Percentiles rank a stretch among this genome's conserved stretches.
phyloP scores from a whole-genome alignment of 768 basidiomycete species.

The Lactarius hatsudake region DNA sequence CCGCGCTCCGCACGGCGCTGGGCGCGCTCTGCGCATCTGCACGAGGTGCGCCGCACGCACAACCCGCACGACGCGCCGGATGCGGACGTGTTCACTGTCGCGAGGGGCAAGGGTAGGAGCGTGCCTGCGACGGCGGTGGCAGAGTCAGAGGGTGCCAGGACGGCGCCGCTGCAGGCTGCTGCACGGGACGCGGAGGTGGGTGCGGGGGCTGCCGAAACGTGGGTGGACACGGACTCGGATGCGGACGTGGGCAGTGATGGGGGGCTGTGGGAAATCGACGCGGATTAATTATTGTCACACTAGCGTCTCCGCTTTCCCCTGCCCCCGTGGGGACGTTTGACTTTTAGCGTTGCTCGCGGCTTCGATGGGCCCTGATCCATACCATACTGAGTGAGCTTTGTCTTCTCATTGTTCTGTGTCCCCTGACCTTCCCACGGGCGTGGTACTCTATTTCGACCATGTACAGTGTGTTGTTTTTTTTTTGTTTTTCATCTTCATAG shows the following conservation, averaged over 20 bases:
- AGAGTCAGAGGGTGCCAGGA: too few relatives aligned
- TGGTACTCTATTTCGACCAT: background rate
- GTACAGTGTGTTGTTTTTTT: background rate
- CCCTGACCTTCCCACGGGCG: background rate
- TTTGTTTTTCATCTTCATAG: background rate
- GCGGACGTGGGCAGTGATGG: background rate
- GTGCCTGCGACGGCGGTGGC: background rate
- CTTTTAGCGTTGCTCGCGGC: background rate
- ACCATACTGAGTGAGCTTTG: background rate
- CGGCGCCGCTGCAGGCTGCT: too few relatives aligned
- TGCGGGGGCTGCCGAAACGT: conserved; percentile 13
- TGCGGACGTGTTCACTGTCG: conserved; percentile 3
- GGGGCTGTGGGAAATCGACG: conserved; percentile 4
- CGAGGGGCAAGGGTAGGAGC: background rate
- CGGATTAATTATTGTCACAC: background rate
- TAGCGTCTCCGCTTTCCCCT: background rate
- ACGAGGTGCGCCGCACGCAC: conserved; percentile 48
- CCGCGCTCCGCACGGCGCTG: conserved; percentile 53
- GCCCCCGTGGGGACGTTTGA: background rate
- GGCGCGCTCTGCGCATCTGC: conserved; percentile 67
- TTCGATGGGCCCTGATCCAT: background rate
- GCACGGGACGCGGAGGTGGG: background rate
- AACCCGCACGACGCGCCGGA: background rate
- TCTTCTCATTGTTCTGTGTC: background rate
- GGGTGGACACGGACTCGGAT: conserved; percentile 28